Base-by-base conservation (phyloP, 2,329 filamentous ascomycete species). In the Cryphonectria naterciae region DNA sequence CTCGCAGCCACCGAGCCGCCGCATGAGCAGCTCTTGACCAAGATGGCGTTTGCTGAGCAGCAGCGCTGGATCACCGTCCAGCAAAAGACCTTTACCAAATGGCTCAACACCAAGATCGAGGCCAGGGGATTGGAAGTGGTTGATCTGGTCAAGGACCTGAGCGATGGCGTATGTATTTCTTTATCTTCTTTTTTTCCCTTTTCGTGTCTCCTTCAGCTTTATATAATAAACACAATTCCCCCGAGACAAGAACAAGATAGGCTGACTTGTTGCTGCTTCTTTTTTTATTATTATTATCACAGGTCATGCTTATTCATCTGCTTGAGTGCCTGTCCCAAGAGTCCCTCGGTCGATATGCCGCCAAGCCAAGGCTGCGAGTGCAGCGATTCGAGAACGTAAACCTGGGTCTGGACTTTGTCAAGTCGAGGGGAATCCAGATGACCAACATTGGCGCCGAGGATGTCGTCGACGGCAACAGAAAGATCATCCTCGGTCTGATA, bases 41-140 rank as follows among this genome's bases (percentile, higher is more conserved):
- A 84, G 80, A 91, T 91, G 89, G 88, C 87, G 70, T 89, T 85
- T 80, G 82, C 86, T 75, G 88, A 89, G 79, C 87, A 91, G 82
- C 87, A 91, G 80, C 85, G 86, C 80, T 92, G 89, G 89, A 87
- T 92, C 77, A 90, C 86, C 79, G 94, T 97, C 83, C 95, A 98
- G 85, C 92, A 98, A 82, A 99, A 98, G 88, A 99, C 96, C 39
- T 99, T 99, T 83, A 97, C 95, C 72, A 99, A 98, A 93, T 99
- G 96, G 96, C 89, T 99, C 76, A 99, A 99, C 83, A 97, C 94
- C 77, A 99, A 99, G 84, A 85, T 99, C 77, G 91, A 92, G 80
- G 87, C 85, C 73, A 90, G 95, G 76, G 85, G 91, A 69, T 84
- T 98, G 74, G 90, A 91, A 77, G 93, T 98, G 78, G 91, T 93